These are phyloP conservation scores for Cercophora scortea DNA, from an alignment of 495 filamentous ascomycete genomes.

Conservation along the genomic window DNA sequence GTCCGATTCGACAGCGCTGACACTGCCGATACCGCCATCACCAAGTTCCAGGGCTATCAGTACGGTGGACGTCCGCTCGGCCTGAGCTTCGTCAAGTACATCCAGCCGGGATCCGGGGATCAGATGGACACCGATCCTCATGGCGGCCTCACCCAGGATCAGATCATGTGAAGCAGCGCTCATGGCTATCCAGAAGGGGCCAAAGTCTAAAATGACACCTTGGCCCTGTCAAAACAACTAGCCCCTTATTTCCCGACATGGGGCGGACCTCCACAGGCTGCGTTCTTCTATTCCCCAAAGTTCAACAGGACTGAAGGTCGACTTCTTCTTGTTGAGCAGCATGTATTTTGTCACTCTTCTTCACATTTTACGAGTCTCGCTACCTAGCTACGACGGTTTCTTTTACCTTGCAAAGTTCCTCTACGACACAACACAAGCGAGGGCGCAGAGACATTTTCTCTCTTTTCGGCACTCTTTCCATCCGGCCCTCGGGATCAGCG, in stretches of 20 bases:
- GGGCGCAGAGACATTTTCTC: constrained; percentile 1
- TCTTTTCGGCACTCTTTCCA: background rate
- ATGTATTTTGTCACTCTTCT: background rate
- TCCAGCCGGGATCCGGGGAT: constrained; percentile 57
- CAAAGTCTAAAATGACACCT: background rate
- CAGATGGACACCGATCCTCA: constrained; percentile 79
- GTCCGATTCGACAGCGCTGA: constrained; percentile 81
- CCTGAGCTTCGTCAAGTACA: constrained; percentile 85
- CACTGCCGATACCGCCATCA: constrained; percentile 87
- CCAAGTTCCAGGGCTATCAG: constrained; percentile 95
- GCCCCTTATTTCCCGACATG: too few relatives aligned
- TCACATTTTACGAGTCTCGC: background rate
- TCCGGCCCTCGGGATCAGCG: background rate
- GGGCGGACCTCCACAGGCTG: too few relatives aligned
- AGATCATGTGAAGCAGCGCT: constrained; percentile 71
- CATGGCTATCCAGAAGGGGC: background rate
- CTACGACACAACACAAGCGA: constrained; percentile 1
- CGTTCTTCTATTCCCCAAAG: too few relatives aligned
- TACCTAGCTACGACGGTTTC: constrained; percentile 13
- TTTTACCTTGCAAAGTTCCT: background rate
- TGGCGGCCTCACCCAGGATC: constrained; percentile 78
- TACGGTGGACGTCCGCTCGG: constrained; percentile 94
- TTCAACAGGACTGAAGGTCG: too few relatives aligned
- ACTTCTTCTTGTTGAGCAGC: background rate
- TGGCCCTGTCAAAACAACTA: too few relatives aligned